phyloP scores from a whole-genome alignment of 2,329 filamentous ascomycete genomes.

The Amylocarpus encephaloides region DNA sequence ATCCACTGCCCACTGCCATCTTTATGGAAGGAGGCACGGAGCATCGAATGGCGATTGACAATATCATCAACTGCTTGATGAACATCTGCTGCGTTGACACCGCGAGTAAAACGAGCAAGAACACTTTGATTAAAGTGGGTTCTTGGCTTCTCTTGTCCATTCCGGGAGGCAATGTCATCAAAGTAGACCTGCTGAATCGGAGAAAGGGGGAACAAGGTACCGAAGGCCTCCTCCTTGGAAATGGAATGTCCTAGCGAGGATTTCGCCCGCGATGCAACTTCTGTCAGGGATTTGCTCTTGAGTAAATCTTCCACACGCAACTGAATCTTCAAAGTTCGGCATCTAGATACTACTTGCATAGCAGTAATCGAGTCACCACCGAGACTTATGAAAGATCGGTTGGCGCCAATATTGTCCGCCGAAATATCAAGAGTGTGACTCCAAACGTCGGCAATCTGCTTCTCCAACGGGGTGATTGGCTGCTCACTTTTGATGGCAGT shows the following conservation, averaged over 20 bases:
- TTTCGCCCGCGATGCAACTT: background rate
- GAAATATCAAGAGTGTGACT: slow-evolving; percentile 7
- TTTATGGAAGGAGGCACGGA: background rate
- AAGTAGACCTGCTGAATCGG: background rate
- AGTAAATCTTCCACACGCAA: background rate
- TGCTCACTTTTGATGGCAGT: background rate
- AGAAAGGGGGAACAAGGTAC: background rate
- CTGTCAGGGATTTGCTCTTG: background rate
- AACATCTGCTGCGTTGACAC: background rate
- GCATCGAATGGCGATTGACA: background rate
- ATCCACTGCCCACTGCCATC: background rate
- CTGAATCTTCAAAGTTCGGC: background rate
- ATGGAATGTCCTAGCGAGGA: background rate
- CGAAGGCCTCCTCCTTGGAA: background rate
- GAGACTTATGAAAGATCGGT: slow-evolving; percentile 35
- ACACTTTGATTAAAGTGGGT: background rate
- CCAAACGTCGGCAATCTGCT: slow-evolving; percentile 12
- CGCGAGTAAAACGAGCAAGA: background rate
- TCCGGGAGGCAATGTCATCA: background rate
- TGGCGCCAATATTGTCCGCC: slow-evolving; percentile 12
- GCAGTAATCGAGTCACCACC: slow-evolving; percentile 25
- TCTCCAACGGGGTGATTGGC: background rate
- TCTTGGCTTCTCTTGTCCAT: background rate
- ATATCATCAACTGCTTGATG: background rate
- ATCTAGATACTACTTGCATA: slow-evolving; percentile 1